Conservation (phyloP, 2,329 filamentous ascomycete genomes). For the Chalaropsis ovoidea region DNA sequence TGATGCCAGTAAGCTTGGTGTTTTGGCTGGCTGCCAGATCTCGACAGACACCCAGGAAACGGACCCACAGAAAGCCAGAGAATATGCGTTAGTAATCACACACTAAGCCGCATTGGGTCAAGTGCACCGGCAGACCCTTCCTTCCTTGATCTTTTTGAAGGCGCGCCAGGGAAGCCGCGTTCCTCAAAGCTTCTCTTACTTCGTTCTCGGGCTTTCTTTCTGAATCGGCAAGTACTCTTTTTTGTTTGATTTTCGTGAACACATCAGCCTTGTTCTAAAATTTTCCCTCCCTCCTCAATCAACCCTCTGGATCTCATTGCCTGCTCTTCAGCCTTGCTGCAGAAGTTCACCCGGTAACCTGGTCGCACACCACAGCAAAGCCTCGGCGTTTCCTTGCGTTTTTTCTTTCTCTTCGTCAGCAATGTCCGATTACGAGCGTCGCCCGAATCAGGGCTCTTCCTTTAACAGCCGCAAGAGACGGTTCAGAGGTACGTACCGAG, state of each 20-base stretch:
- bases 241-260: slow-evolving; percentile 10
- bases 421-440: slow-evolving; percentile 51
- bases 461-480: slow-evolving; percentile 63
- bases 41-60: not conserved
- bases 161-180: slow-evolving; percentile 16
- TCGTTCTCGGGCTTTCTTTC: not conserved
- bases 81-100: not conserved
- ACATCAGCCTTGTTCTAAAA: slow-evolving; percentile 25
- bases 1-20: not conserved
- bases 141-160: slow-evolving; percentile 11
- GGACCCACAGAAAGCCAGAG: not conserved
- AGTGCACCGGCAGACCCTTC: slow-evolving; percentile 1
- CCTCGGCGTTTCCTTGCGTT: not conserved
- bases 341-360: not conserved
- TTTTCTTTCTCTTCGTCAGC: not conserved
- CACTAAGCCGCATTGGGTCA: slow-evolving; percentile 19
- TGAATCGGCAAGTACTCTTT: slow-evolving; percentile 16
- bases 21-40: not conserved
- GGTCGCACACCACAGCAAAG: not conserved
- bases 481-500: slow-evolving; percentile 55
- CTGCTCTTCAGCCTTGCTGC: not conserved
- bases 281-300: not conserved
- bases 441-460: slow-evolving; percentile 38
- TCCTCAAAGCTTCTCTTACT: slow-evolving; percentile 15
- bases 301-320: not conserved